Evolutionary conservation across 148 eudicot species (phyloP).

Genomic region (Hydrangea macrophylla): DNA sequence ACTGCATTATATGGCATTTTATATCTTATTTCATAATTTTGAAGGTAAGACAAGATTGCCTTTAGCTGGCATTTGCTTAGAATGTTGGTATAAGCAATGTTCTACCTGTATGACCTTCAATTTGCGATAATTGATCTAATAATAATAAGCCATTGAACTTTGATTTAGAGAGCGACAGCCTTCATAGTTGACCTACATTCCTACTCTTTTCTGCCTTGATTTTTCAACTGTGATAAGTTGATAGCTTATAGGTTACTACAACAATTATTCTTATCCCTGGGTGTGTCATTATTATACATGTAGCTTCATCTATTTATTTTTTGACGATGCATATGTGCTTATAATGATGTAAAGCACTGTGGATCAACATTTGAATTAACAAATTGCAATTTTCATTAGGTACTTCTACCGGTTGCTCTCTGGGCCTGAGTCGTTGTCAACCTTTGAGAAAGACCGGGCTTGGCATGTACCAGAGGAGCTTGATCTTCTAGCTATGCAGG

Average conservation of each 20-base stretch:
- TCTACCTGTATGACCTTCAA: not conserved
- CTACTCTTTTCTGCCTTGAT: not conserved
- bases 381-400: constrained; percentile 31
- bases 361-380: not conserved
- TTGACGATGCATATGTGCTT: not conserved
- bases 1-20: not conserved
- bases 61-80: not conserved
- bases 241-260: not conserved
- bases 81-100: not conserved
- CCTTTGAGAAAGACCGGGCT: constrained; percentile 82
- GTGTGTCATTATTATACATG: too few species aligned
- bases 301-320: too few species aligned
- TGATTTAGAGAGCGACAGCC: not conserved
- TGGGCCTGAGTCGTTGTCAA: constrained; percentile 68
- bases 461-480: constrained; percentile 92
- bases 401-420: constrained; percentile 87
- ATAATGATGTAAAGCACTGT: not conserved
- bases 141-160: not conserved
- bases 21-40: not conserved
- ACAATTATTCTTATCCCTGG: too few species aligned
- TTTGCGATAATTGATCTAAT: not conserved
- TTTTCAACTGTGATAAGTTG: not conserved
- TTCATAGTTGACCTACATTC: not conserved
- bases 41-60: not conserved
- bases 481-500: constrained; percentile 86